Percentiles rank a stretch among this genome's conserved stretches.
Conservation (phyloP, 148 eudicot species). For the Vaccinium corymbosum region DNA sequence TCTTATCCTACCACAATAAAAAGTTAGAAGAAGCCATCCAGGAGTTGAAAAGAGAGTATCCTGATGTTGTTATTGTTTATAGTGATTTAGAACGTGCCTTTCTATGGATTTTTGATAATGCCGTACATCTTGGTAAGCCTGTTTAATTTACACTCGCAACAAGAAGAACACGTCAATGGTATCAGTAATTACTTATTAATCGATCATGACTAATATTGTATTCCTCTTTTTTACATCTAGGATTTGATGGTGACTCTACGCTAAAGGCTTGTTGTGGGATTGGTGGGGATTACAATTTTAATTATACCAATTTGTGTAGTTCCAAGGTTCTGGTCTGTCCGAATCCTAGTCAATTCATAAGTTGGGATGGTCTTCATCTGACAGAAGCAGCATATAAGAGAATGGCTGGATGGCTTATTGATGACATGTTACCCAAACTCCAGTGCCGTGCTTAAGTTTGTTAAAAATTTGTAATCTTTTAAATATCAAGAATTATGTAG, state of each 20-base stretch:
- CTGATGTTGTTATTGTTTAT: constrained; percentile 12
- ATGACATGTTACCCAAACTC: neutral
- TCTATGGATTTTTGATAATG: neutral
- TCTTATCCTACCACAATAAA: constrained; percentile 2
- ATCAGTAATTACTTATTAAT: neutral
- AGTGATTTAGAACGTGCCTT: constrained; percentile 19
- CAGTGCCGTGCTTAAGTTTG: neutral
- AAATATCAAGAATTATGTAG: too few species aligned
- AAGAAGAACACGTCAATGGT: neutral
- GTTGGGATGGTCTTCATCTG: constrained; percentile 21
- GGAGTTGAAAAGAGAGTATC: neutral
- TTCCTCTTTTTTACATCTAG: neutral
- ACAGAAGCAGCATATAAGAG: constrained; percentile 1
- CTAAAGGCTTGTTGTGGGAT: constrained; percentile 19
- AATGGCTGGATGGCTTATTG: constrained; percentile 8
- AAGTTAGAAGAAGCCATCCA: constrained; percentile 13
- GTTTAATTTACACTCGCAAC: neutral
- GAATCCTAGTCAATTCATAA: constrained; percentile 1
- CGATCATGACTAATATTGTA: too few species aligned
- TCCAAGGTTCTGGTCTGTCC: neutral
- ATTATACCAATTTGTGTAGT: neutral
- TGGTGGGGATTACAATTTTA: constrained; percentile 12
- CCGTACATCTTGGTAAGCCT: constrained; percentile 1
- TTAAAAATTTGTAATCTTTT: too few species aligned
- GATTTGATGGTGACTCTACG: constrained; percentile 7